These are phyloP conservation scores for Termitomyces sp. DNA, from an alignment of 768 basidiomycete species.

Conservation along the genomic window DNA sequence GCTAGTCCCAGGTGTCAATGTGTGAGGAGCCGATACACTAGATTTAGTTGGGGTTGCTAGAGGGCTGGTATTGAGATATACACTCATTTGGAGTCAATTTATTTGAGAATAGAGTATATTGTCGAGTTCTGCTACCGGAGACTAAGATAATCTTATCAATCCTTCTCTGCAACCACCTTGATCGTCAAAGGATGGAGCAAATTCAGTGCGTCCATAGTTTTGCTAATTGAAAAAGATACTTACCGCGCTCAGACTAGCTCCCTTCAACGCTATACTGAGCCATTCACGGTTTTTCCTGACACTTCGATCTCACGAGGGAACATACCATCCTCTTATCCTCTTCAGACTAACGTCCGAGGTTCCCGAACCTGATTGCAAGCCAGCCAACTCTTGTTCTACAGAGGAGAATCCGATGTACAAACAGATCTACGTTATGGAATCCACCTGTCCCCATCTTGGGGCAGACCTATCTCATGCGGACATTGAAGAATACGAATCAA, in stretches of 20 bases:
- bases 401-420: conserved; percentile 16
- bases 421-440: conserved; percentile 78
- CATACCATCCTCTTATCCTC: conserved; percentile 60
- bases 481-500: conserved; percentile 63
- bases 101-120: no score
- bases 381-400: not conserved
- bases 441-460: conserved; percentile 76
- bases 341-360: conserved; percentile 51
- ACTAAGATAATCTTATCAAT: no score
- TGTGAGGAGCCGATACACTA: no score
- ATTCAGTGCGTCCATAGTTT: not conserved
- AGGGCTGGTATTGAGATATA: no score
- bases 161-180: no score
- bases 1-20: no score
- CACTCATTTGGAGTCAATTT: no score
- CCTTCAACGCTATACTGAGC: conserved; percentile 39
- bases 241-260: conserved; percentile 34
- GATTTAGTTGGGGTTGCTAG: no score
- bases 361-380: conserved; percentile 5
- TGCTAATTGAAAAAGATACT: not conserved
- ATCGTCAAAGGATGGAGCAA: not conserved
- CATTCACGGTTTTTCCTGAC: conserved; percentile 62
- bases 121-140: no score
- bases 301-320: conserved; percentile 53
- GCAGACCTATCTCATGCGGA: conserved; percentile 80